These are phyloP conservation scores for Clarireedia hainanense DNA, from an alignment of 2,329 filamentous ascomycete species.

Conservation along the genomic window DNA sequence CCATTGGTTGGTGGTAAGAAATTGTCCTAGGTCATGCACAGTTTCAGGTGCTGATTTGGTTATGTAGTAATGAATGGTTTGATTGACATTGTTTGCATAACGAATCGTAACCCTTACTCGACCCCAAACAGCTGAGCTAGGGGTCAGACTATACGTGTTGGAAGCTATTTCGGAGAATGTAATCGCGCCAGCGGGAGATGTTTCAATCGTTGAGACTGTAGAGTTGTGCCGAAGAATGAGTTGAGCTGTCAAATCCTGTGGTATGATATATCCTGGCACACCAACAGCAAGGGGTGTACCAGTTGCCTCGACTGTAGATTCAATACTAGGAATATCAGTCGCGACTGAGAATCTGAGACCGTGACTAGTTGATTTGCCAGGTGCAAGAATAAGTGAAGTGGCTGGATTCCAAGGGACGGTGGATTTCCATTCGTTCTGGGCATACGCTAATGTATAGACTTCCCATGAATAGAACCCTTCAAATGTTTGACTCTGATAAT, in stretches of 20 bases:
- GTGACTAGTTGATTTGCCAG: constrained; percentile 39
- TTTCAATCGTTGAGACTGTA: constrained; percentile 33
- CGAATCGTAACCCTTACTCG: constrained; percentile 39
- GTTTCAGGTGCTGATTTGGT: constrained; percentile 39
- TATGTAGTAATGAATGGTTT: constrained; percentile 50
- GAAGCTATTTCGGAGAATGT: constrained; percentile 25
- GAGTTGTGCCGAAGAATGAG: constrained; percentile 38
- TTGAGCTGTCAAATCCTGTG: constrained; percentile 37
- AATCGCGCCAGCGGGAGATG: constrained; percentile 34
- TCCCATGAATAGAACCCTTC: constrained; percentile 57
- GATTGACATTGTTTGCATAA: constrained; percentile 40
- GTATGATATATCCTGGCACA: constrained; percentile 47
- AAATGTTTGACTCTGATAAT: constrained; percentile 47
- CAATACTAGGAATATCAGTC: constrained; percentile 38
- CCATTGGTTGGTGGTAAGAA: constrained; percentile 46
- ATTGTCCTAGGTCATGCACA: constrained; percentile 40
- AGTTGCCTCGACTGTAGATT: constrained; percentile 36
- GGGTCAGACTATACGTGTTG: constrained; percentile 36
- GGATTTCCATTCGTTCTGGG: constrained; percentile 46
- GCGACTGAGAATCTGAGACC: constrained; percentile 45
- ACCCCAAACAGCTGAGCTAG: constrained; percentile 39
- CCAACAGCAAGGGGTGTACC: constrained; percentile 43
- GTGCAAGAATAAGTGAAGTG: constrained; percentile 37
- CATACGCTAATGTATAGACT: constrained; percentile 44
- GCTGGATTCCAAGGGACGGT: constrained; percentile 47